Base-by-base conservation (phyloP, 805 yeast genomes). In the Monosporozyma aerobia region DNA sequence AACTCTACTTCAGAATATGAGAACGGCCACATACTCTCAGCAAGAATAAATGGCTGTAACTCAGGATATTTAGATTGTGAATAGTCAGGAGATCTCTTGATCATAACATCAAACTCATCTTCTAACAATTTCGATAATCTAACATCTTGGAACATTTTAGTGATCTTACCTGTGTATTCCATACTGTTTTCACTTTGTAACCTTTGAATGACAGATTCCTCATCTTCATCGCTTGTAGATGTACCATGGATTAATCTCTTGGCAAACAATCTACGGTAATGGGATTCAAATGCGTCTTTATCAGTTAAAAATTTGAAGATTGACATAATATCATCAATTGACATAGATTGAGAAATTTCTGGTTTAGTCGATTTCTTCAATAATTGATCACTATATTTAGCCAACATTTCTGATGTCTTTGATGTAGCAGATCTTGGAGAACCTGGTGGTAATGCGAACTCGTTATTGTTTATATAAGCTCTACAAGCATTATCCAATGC, bases 111-210 rank as follows among this genome's bases (percentile, higher is more conserved):
- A 44, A 74, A 70, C 33, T 72, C 72, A 45, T 71, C 73, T 48
- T 79, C 82, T 64, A 94, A 75, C 52, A 88, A 92, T 56, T 80
- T 81, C 0, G 96, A 87, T 3, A 92, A 79, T 60, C 85, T 80
- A 75, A 94, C 88, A 70, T 94, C 99, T 66, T 85, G 87, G 68
- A 94, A 90, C 99, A 94, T 94, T 61, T 90, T 87, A 23, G 96
- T 87, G 69, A 94, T 87, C 68, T 90, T 92, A 51, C 88, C 84
- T 1, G 98, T 90, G 68, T 92, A 94, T 64, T 94, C 98, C 65
- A 84, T 76, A 19, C 95, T 89, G 69, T 94, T 92, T 55, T 86
- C 95, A 53, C 86, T 85, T 67, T 90, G 95, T 58, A 94, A 77
- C 62, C 87, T 81, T 62, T 89, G 88, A 56, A 94, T 88, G 57